Percentiles rank a stretch among this genome's conserved stretches.
Conservation (phyloP, 306 rosid species). For the Benincasa hispida region DNA sequence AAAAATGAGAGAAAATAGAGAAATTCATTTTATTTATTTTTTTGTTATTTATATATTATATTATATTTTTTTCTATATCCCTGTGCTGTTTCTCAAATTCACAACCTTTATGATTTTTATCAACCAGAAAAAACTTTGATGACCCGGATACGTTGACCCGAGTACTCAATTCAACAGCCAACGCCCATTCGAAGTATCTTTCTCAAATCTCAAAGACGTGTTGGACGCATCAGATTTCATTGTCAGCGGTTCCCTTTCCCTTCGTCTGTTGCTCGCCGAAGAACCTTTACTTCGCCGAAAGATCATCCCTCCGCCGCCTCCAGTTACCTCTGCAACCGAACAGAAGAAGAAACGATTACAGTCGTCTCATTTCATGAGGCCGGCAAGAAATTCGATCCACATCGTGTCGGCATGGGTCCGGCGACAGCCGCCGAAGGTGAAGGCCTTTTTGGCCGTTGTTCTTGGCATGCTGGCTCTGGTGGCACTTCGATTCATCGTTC, state of each 20-base stretch:
- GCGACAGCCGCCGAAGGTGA: conserved; percentile 79
- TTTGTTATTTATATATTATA: too few species aligned
- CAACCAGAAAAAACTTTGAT: too few species aligned
- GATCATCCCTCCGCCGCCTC: neutral
- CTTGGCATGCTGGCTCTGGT: conserved; percentile 75
- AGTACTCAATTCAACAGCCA: too few species aligned
- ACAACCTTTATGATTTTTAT: too few species aligned
- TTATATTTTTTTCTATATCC: too few species aligned
- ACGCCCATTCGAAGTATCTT: too few species aligned
- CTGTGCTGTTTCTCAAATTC: too few species aligned
- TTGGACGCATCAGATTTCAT: too few species aligned
- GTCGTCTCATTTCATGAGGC: conserved; percentile 36
- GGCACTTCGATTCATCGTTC: conserved; percentile 67
- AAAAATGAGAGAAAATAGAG: too few species aligned
- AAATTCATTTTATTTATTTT: too few species aligned
- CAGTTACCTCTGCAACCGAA: neutral
- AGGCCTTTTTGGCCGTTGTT: conserved; percentile 75
- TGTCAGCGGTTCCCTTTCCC: neutral
- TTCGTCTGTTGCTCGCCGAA: conserved; percentile 13
- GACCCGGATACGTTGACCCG: too few species aligned
- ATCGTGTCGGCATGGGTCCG: conserved; percentile 54
- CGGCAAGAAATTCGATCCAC: conserved; percentile 45
- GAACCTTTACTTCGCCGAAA: conserved; percentile 24
- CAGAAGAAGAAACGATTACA: neutral
- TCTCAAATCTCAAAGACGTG: too few species aligned